These are phyloP conservation scores for Aureobasidium pullulans DNA, from an alignment of 2,329 filamentous ascomycete genomes.

Conservation along the genomic window DNA sequence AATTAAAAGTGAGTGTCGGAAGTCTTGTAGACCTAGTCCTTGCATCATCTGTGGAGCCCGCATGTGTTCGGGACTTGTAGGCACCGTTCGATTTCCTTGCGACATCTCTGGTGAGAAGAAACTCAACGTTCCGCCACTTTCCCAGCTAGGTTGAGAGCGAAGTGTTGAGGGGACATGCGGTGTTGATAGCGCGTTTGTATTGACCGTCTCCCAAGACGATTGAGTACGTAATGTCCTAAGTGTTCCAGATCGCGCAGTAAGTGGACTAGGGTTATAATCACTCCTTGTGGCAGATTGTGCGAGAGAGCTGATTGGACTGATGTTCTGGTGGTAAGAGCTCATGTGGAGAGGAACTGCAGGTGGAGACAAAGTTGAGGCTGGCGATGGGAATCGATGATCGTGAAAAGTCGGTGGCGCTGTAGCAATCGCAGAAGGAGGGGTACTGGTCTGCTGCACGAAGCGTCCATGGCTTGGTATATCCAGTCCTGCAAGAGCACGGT, in stretches of 20 bases:
- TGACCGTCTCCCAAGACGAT: constrained; percentile 17
- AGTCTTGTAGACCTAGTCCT: background rate
- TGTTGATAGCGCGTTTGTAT: constrained; percentile 11
- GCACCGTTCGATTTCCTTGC: background rate
- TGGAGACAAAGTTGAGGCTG: constrained; percentile 19
- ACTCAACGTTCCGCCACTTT: background rate
- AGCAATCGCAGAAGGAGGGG: constrained; percentile 3
- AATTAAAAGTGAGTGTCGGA: constrained; percentile 4
- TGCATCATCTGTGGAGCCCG: background rate
- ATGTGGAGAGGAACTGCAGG: constrained; percentile 27
- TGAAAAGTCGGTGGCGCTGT: constrained; percentile 12
- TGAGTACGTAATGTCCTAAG: constrained; percentile 14
- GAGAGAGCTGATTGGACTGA: constrained; percentile 15
- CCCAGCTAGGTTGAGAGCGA: background rate
- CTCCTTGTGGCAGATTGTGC: constrained; percentile 20
- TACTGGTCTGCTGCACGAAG: background rate
- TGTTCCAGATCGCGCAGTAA: background rate
- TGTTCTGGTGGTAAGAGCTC: constrained; percentile 17
- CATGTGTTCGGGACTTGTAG: constrained; percentile 7
- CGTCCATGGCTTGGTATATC: constrained; percentile 20
- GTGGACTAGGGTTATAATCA: constrained; percentile 17
- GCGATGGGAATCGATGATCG: background rate
- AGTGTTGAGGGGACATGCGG: constrained; percentile 9
- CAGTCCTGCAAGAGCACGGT: constrained; percentile 29
- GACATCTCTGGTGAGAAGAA: background rate